A percentile compares a stretch with the other conserved stretches of the same genome.
These are phyloP conservation scores for Wickerhamiella kurtzmanii DNA, from an alignment of 805 yeast genomes.

Conservation along the genomic window DNA sequence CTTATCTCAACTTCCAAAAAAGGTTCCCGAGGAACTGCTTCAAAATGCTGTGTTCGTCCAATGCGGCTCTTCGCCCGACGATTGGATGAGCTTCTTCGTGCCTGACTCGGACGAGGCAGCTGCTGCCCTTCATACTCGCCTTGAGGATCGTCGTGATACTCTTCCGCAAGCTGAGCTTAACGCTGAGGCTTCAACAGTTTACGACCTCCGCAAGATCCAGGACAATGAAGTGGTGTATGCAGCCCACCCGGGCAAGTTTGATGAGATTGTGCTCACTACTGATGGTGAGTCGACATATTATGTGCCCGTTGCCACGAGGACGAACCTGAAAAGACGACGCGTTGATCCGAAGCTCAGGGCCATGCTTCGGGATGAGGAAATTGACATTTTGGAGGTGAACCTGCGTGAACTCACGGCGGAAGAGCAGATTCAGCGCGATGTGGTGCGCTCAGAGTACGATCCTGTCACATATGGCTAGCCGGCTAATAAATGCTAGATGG, in stretches of 20 bases:
- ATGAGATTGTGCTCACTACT: constrained; percentile 53
- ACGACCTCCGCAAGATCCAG: constrained; percentile 48
- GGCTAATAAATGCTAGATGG: no score
- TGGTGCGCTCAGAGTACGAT: constrained; percentile 53
- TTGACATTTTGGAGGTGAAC: constrained; percentile 47
- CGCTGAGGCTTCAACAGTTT: constrained; percentile 25
- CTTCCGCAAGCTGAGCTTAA: constrained; percentile 18
- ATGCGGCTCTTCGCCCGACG: constrained; percentile 31
- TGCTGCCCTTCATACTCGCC: constrained; percentile 27
- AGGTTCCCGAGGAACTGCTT: constrained; percentile 19
- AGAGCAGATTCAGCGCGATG: constrained; percentile 58
- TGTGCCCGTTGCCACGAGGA: constrained; percentile 62
- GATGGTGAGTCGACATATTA: constrained; percentile 50
- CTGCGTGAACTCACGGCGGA: constrained; percentile 61
- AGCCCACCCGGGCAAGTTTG: constrained; percentile 33
- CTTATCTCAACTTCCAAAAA: constrained; percentile 18
- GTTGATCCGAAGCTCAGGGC: constrained; percentile 41
- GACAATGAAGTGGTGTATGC: constrained; percentile 55
- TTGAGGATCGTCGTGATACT: constrained; percentile 34
- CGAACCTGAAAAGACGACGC: constrained; percentile 76
- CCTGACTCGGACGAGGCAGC: constrained; percentile 34
- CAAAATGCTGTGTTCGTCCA: constrained; percentile 53
- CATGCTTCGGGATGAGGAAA: constrained; percentile 41
- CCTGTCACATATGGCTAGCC: constrained; percentile 50
- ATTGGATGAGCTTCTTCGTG: constrained; percentile 63